Conservation (phyloP, 306 rosid species). For the Trifolium pratense region DNA sequence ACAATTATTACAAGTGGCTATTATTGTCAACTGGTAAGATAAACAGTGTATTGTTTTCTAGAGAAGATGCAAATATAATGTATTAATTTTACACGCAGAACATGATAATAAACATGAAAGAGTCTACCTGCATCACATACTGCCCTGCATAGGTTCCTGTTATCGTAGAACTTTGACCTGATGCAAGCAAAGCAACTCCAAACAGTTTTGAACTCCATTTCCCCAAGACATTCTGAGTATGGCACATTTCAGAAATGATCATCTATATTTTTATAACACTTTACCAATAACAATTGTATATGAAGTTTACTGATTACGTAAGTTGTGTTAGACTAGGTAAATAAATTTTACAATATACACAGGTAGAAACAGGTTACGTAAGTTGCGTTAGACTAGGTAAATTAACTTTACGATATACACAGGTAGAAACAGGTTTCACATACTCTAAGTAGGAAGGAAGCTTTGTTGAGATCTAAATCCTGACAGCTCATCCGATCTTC, state of each 20-base stretch:
- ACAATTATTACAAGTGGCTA: too few relatives aligned
- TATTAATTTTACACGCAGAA: not conserved
- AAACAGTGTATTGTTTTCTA: too few relatives aligned
- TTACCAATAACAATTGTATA: conserved; percentile 1
- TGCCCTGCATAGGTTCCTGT: conserved; percentile 99
- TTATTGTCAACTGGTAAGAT: too few relatives aligned
- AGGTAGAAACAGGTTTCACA: conserved; percentile 43
- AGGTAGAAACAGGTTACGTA: conserved; percentile 17
- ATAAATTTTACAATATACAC: conserved; percentile 16
- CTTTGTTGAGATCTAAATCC: conserved; percentile 91
- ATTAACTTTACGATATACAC: conserved; percentile 13
- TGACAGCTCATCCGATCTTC: conserved; percentile 77
- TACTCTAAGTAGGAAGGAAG: conserved; percentile 86
- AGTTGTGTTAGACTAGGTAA: conserved; percentile 11
- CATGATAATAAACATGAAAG: conserved; percentile 14
- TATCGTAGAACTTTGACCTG: conserved; percentile 98
- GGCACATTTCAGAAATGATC: conserved; percentile 12
- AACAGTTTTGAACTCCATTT: conserved; percentile 96
- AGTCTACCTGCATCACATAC: conserved; percentile 93
- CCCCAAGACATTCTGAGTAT: conserved; percentile 86
- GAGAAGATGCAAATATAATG: not conserved
- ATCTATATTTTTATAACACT: conserved; percentile 18
- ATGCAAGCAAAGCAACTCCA: conserved; percentile 91
- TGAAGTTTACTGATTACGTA: conserved; percentile 20
- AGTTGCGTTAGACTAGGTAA: not conserved